Evolutionary conservation across 352 stramenopile species (phyloP).

Genomic region (Saprolegnia parasitica): DNA sequence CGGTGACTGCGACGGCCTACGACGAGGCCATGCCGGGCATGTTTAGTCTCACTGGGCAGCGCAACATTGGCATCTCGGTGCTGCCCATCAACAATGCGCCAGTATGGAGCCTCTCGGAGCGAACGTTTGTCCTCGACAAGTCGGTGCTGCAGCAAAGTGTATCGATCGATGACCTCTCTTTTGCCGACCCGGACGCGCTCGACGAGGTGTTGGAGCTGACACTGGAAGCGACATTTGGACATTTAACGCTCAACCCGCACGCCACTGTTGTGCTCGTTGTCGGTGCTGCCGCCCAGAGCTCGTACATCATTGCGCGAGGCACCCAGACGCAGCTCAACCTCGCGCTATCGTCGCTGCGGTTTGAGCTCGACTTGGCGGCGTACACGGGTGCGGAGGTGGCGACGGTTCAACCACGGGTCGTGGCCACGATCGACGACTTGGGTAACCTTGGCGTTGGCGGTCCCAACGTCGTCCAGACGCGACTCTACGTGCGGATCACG

Average conservation of each 20-base stretch:
- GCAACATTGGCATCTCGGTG: constrained; percentile 37
- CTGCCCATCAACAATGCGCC: constrained; percentile 55
- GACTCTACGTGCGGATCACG: constrained; percentile 36
- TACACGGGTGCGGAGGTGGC: constrained; percentile 30
- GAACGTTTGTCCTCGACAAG: constrained; percentile 28
- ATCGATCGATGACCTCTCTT: constrained; percentile 37
- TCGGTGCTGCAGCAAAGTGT: constrained; percentile 1
- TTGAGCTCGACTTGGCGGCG: constrained; percentile 36
- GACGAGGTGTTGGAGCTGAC: constrained; percentile 43
- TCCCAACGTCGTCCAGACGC: constrained; percentile 39
- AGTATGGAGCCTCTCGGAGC: constrained; percentile 42
- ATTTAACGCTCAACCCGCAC: constrained; percentile 33
- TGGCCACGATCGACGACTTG: constrained; percentile 55
- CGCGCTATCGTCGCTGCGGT: constrained; percentile 42
- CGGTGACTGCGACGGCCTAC: constrained; percentile 38
- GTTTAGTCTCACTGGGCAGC: constrained; percentile 23
- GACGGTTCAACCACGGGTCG: constrained; percentile 38
- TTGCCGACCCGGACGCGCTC: constrained; percentile 46
- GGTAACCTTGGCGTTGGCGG: constrained; percentile 48
- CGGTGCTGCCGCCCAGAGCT: neutral
- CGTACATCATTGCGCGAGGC: constrained; percentile 14
- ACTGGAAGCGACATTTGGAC: constrained; percentile 41
- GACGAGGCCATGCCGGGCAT: constrained; percentile 46
- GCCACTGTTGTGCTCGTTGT: neutral
- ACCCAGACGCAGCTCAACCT: constrained; percentile 38